Percentiles rank a stretch among this genome's conserved stretches.
Conservation (phyloP, 2,329 filamentous ascomycete species). For the Aspergillus pseudoviridinutans region DNA sequence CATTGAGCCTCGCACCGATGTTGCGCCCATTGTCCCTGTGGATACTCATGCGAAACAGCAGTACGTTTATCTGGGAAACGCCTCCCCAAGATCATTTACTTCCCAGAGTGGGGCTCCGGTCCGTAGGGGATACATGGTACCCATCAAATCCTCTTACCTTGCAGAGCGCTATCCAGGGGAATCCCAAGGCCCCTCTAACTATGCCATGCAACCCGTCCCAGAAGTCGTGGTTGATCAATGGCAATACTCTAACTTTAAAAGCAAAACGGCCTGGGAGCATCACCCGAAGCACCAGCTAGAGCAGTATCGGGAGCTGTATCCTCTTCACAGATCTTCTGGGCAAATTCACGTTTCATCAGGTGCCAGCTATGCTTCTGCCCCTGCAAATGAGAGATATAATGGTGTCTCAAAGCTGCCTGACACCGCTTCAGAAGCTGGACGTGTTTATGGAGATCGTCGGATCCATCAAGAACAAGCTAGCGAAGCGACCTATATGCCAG, state of each 20-base stretch:
- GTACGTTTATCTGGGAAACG: conserved; percentile 16
- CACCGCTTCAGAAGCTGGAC: conserved; percentile 12
- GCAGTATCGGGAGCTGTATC: conserved; percentile 5
- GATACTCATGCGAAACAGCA: conserved; percentile 13
- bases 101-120: conserved; percentile 16
- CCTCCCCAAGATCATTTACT: conserved; percentile 10
- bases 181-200: conserved; percentile 9
- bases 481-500: conserved; percentile 8
- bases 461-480: conserved; percentile 11
- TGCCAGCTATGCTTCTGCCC: conserved; percentile 12
- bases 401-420: conserved; percentile 13
- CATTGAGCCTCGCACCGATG: conserved; percentile 9
- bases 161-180: conserved; percentile 17
- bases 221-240: conserved; percentile 16
- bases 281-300: conserved; percentile 2
- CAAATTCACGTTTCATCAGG: conserved; percentile 11
- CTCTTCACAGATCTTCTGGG: conserved; percentile 7
- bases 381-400: conserved; percentile 16
- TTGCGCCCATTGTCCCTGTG: conserved; percentile 11
- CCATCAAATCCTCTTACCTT: conserved; percentile 15
- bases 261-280: conserved; percentile 11
- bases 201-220: conserved; percentile 13
- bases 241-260: conserved; percentile 12
- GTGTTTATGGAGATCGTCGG: conserved; percentile 17
- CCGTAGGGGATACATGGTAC: conserved; percentile 21